Percentiles rank a stretch among this genome's conserved stretches.
These are phyloP conservation scores for Curvularia hawaiiensis DNA, from an alignment of 2,329 filamentous ascomycete genomes.

Conservation along the genomic window DNA sequence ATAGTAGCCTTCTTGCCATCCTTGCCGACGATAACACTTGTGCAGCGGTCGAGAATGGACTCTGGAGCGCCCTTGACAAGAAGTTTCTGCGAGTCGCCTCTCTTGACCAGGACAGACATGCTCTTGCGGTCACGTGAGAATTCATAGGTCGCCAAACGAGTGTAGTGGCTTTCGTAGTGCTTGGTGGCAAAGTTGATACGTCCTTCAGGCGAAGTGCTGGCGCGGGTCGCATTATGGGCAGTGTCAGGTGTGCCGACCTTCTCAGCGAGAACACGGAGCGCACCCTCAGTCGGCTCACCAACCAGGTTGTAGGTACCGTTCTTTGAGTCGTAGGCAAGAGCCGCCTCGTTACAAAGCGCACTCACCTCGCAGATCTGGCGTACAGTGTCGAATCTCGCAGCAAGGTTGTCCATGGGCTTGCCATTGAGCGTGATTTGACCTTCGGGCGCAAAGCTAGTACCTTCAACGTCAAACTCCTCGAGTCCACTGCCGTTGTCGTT, in stretches of 20 bases:
- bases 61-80: constrained; percentile 97
- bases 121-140: constrained; percentile 98
- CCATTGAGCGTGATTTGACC: constrained; percentile 74
- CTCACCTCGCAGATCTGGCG: constrained; percentile 74
- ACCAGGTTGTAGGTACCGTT: constrained; percentile 77
- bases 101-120: constrained; percentile 92
- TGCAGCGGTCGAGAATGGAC: constrained; percentile 90
- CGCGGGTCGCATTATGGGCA: constrained; percentile 59
- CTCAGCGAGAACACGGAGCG: constrained; percentile 86
- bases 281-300: constrained; percentile 94
- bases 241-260: constrained; percentile 87
- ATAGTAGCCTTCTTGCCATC: constrained; percentile 79
- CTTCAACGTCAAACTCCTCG: constrained; percentile 87
- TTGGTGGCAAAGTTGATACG: constrained; percentile 81
- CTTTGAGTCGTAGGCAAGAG: constrained; percentile 80
- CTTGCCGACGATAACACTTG: constrained; percentile 76
- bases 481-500: constrained; percentile 73
- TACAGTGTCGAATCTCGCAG: constrained; percentile 75
- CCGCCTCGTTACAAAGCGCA: constrained; percentile 86
- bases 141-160: constrained; percentile 85
- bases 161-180: constrained; percentile 78
- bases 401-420: constrained; percentile 69
- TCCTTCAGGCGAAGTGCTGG: constrained; percentile 57
- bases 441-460: constrained; percentile 87
- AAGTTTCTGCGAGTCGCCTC: constrained; percentile 73